Conservation (phyloP, 129 eudicot species). For the Lonicera japonica region DNA sequence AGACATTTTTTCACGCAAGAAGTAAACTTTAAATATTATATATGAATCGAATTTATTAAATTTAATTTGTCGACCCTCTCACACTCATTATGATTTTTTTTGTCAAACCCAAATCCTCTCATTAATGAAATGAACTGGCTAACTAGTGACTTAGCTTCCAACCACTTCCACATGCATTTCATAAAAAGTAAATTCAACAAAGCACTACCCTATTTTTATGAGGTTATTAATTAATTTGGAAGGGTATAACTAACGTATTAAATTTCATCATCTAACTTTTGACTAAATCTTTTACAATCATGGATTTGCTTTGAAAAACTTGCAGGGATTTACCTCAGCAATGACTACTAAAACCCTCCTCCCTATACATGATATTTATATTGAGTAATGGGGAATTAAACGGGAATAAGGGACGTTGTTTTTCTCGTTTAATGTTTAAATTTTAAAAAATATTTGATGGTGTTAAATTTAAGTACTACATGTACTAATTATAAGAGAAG, state of each 20-base stretch:
- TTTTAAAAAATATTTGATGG: too few relatives aligned
- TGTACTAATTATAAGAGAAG: too few relatives aligned
- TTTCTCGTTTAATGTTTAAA: too few relatives aligned
- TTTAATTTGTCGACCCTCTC: constrained; percentile 1
- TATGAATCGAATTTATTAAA: too few relatives aligned
- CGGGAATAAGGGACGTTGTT: too few relatives aligned
- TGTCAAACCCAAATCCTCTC: not conserved
- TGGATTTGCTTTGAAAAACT: constrained; percentile 12
- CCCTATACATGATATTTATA: not conserved
- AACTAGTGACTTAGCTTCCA: constrained; percentile 7
- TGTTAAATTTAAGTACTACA: too few relatives aligned
- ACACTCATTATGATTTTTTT: not conserved
- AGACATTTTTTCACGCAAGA: too few relatives aligned
- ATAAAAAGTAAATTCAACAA: constrained; percentile 4
- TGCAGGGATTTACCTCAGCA: constrained; percentile 4
- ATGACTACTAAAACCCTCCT: not conserved
- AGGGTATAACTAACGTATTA: not conserved
- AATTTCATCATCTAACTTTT: not conserved
- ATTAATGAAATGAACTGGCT: not conserved
- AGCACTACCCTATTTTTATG: not conserved
- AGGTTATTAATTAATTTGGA: not conserved
- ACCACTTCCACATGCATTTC: constrained; percentile 29
- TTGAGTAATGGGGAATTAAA: too few relatives aligned
- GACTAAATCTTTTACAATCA: constrained; percentile 7
- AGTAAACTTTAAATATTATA: too few relatives aligned